A percentile compares a stretch with the other conserved stretches of the same genome.
phyloP scores from a whole-genome alignment of 768 basidiomycete genomes.

The Collybia mongolica region DNA sequence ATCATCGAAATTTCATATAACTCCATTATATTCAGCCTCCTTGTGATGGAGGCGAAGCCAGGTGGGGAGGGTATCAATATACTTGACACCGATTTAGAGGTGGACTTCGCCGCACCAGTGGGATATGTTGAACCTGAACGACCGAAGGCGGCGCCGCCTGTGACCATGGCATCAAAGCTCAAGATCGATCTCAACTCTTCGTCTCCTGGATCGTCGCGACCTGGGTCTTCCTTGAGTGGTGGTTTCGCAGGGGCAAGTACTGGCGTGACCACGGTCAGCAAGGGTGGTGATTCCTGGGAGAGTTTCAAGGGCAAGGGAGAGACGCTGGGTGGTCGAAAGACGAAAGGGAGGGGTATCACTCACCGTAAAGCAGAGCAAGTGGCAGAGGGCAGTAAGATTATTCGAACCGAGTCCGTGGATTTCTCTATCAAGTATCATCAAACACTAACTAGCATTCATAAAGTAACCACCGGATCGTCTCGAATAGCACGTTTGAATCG shows the following conservation, averaged over 20 bases:
- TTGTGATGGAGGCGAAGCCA: constrained; percentile 92
- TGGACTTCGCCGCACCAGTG: constrained; percentile 92
- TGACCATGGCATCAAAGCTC: constrained; percentile 96
- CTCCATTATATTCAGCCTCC: constrained; percentile 89
- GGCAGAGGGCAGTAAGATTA: constrained; percentile 81
- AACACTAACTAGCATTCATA: constrained; percentile 11
- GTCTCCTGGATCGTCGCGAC: constrained; percentile 83
- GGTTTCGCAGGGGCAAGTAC: constrained; percentile 57
- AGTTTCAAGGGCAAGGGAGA: constrained; percentile 96
- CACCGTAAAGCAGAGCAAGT: constrained; percentile 82
- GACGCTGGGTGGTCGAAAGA: constrained; percentile 85
- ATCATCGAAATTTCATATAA: constrained; percentile 99
- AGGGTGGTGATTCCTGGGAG: constrained; percentile 85
- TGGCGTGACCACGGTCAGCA: constrained; percentile 55
- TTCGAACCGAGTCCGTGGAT: constrained; percentile 78
- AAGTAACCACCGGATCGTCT: constrained; percentile 83
- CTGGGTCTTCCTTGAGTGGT: constrained; percentile 71
- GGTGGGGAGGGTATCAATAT: constrained; percentile 87
- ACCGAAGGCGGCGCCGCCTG: constrained; percentile 73
- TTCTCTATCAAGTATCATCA: not conserved
- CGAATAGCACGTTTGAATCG: constrained; percentile 72
- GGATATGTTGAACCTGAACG: constrained; percentile 94
- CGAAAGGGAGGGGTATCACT: constrained; percentile 92
- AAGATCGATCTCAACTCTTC: constrained; percentile 90
- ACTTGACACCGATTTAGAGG: constrained; percentile 95